Percentiles rank a stretch among this genome's conserved stretches.
These are phyloP conservation scores for Aspergillus sp. DNA, from an alignment of 2,329 filamentous ascomycete species.

Conservation along the genomic window DNA sequence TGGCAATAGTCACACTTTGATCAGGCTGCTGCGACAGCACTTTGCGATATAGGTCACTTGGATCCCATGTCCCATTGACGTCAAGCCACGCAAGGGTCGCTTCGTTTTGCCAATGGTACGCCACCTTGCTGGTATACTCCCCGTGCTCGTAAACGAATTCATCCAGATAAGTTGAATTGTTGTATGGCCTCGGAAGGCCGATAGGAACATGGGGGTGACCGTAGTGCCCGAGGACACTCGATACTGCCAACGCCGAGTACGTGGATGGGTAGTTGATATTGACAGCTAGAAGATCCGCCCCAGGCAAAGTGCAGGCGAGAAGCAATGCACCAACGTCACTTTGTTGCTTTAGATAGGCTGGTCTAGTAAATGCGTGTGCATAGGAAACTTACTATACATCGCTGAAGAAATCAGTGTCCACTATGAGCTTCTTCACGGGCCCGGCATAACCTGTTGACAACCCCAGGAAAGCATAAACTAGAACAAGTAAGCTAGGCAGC, in stretches of 20 bases:
- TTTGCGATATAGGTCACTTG: slow-evolving; percentile 2
- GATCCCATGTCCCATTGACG: not conserved
- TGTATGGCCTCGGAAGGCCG: not conserved
- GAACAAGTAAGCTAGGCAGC: too few species aligned
- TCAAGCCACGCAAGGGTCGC: too few species aligned
- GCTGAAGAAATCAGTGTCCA: slow-evolving; percentile 8
- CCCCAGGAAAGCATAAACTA: too few species aligned
- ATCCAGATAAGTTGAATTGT: slow-evolving; percentile 6
- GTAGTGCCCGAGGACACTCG: slow-evolving; percentile 7
- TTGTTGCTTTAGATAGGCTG: not conserved
- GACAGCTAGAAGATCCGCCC: not conserved
- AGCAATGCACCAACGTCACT: slow-evolving; percentile 7
- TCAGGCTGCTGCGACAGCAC: not conserved
- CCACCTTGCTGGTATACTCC: too few species aligned
- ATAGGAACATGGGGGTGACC: not conserved
- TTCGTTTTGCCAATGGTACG: too few species aligned
- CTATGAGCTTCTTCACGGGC: not conserved
- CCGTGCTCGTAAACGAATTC: not conserved
- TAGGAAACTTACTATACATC: slow-evolving; percentile 3
- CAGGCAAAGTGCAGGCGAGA: not conserved
- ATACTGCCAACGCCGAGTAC: slow-evolving; percentile 3
- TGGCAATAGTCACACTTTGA: slow-evolving; percentile 5
- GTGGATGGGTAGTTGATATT: slow-evolving; percentile 9
- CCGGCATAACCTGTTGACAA: too few species aligned
- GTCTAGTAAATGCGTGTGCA: not conserved